Base-by-base conservation (phyloP, 2,329 filamentous ascomycete genomes). In the Fusarium zealandicum region DNA sequence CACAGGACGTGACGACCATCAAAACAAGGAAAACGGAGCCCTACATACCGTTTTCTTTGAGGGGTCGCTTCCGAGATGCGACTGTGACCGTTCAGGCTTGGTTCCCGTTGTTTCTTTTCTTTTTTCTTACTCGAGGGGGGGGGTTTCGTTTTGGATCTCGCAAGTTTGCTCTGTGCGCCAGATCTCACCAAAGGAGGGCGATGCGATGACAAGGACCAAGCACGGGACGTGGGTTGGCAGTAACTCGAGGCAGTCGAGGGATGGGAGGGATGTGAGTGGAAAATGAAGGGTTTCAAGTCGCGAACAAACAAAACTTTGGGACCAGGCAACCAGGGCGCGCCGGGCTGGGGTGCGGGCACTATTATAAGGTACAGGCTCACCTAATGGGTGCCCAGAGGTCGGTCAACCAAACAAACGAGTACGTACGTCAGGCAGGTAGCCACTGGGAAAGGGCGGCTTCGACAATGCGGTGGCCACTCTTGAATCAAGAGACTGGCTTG, bases 261-360 rank as follows among this genome's bases (percentile, higher is more conserved):
- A 50, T 52, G 50, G 48, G 43, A 58, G 51, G 51, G 45, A 48
- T 47, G 38, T 51, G 35, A 50, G 43, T 50, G 30, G 28, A 46
- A 61, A 57, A 46, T 58, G 52, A 57, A 54, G 46, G 59, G 64
- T 62, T 62, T 63, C 59, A 64, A 63, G 60, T 61, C 69, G 64
- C 67, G 58, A 58, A 49, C 57, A 69, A 62, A 59, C 57, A 39
- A 65, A 64, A 60, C 67, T 69, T 20, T 20, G 20, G 8, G 22
- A 7, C 9, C 9, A 63, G 62, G 63, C n/a, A n/a, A 57, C 53
- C 54, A 48, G 55, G 48, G 41, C 52, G 56, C 40, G 53, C 41
- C 42, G 51, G 44, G 50, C 52, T 39, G 57, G 53, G 50, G 54
- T 51, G 38, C 25, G 45, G 45, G 35, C 49, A 52, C 52, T 61